Evolutionary conservation across 228 moss, liverwort and hornwort genomes (phyloP), one percentile per base, ranked within the genome.

Genomic region (Sphagnum fallax): DNA sequence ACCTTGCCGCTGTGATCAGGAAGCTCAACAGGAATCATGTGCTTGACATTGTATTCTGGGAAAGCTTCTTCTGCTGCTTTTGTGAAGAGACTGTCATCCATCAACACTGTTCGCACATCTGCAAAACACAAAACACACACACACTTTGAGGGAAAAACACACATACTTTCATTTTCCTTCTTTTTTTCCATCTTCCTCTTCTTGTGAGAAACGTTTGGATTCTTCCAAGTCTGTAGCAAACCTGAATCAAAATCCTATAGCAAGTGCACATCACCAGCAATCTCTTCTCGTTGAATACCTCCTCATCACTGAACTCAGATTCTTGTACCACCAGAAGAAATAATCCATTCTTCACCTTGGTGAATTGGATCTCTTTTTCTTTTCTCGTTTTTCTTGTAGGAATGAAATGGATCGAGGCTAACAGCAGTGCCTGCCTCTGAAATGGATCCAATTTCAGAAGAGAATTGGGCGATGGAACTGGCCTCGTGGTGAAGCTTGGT

Each of bases 1-100:
- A 98, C 98, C 98, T 91, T 73, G 61, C 94, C 98, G 74, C 85
- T 89, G 66, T 91, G 90, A 76, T 98, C 90, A 8, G 92, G 87
- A 87, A 98, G 81, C 67, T 98, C 90, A 16, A 94, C 68, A 32
- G 90, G 76, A 47, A 98, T 86, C 92, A 93, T 90, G 68, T 98
- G 90, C 64, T 90, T 90, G 61, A 87, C 72, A 71, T 94, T 98
- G 73, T 98, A 98, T 53, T 87, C 82, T 11, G 92, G 94, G 53
- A 88, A 98, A 32, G 94, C 98, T 82, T 94, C 89, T 15, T 71
- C 67, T 32, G 86, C 89, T 53, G 83, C 98, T 80, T 65, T 69
- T 48, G 87, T 77, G 57, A 76, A 98, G 10, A 98, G 75, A 48
- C 18, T 69, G 16, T 83, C 82, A 70, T 94, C 79, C 75, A 70